These are phyloP conservation scores for Solanum peruvianum DNA, from an alignment of 257 asterid genomes.

Conservation along the genomic window DNA sequence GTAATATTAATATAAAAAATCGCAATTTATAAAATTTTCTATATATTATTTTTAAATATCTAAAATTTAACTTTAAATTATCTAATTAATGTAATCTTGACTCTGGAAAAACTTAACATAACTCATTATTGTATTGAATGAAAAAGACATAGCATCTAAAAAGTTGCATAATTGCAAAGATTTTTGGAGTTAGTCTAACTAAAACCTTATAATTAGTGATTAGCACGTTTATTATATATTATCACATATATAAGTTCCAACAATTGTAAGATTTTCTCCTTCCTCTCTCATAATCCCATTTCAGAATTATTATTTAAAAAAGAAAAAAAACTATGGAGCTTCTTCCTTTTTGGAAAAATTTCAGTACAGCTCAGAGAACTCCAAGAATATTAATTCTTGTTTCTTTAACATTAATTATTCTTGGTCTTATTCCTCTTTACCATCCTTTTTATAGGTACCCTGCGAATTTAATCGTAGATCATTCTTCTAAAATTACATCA, in stretches of 20 bases:
- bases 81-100: no score
- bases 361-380: background rate
- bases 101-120: background rate
- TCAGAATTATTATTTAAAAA: background rate
- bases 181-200: background rate
- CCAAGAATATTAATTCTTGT: background rate
- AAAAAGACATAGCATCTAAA: background rate
- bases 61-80: no score
- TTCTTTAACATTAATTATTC: background rate
- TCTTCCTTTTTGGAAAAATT: background rate
- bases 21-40: no score
- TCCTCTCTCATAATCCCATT: background rate
- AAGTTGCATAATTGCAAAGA: background rate
- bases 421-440: slow-evolving; percentile 2
- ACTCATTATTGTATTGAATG: background rate
- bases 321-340: background rate
- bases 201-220: background rate
- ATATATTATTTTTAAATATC: no score
- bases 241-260: background rate
- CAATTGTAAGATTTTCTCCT: background rate
- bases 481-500: background rate
- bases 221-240: background rate
- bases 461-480: background rate
- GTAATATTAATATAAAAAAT: no score
- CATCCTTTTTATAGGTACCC: background rate